A percentile compares a stretch with the other conserved stretches of the same genome.
Evolutionary conservation across 768 basidiomycete species (phyloP).

Genomic region (Hirschioporus abietinus): DNA sequence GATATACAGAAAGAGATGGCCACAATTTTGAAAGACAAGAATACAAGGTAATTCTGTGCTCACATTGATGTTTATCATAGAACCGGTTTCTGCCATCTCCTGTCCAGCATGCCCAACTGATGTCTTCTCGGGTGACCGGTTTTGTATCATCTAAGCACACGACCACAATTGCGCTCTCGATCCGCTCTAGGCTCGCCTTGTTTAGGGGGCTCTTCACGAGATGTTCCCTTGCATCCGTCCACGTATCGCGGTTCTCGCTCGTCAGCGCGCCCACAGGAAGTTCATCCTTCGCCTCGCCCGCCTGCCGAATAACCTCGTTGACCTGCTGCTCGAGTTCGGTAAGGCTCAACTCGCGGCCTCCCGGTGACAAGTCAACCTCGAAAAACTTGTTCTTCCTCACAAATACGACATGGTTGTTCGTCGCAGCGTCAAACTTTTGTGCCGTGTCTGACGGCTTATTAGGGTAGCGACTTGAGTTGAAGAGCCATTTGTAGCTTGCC

Average conservation of each 20-base stretch:
- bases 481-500: slow-evolving; percentile 95
- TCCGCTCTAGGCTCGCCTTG: slow-evolving; percentile 59
- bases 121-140: slow-evolving; percentile 77
- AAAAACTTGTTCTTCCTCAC: slow-evolving; percentile 90
- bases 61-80: slow-evolving; percentile 95
- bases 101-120: slow-evolving; percentile 81
- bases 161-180: slow-evolving; percentile 87
- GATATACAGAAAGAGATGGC: neutral
- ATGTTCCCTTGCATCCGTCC: slow-evolving; percentile 62
- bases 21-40: neutral
- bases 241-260: slow-evolving; percentile 82
- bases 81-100: slow-evolving; percentile 89
- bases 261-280: slow-evolving; percentile 78
- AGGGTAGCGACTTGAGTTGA: slow-evolving; percentile 92
- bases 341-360: slow-evolving; percentile 68
- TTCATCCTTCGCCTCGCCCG: slow-evolving; percentile 39
- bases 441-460: slow-evolving; percentile 79
- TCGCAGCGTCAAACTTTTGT: slow-evolving; percentile 64
- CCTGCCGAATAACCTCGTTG: slow-evolving; percentile 52
- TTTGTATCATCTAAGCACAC: slow-evolving; percentile 79
- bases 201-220: slow-evolving; percentile 38
- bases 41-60: slow-evolving; percentile 26
- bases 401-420: slow-evolving; percentile 86
- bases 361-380: slow-evolving; percentile 62
- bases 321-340: slow-evolving; percentile 74